Evolutionary conservation across 805 yeast genomes (phyloP).

Genomic region (Barnettozyma vustinii): DNA sequence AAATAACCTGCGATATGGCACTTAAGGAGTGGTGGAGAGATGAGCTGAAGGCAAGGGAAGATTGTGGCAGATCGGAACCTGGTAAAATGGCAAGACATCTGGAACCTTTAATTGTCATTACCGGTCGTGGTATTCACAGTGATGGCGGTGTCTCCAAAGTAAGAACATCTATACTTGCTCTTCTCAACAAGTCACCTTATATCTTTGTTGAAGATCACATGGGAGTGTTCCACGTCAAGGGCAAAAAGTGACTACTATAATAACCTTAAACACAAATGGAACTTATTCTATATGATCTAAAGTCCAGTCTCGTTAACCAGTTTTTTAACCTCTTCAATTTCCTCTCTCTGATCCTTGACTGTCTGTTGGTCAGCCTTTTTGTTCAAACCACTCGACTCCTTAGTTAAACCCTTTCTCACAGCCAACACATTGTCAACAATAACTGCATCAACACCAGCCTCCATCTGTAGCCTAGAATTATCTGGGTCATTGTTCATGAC

Average conservation of each 20-base stretch:
- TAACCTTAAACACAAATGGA: background rate
- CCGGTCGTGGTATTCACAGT: conserved; percentile 73
- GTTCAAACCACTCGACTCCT: conserved; percentile 16
- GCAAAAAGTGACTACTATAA: conserved; percentile 26
- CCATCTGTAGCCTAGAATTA: conserved; percentile 78
- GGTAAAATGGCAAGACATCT: conserved; percentile 36
- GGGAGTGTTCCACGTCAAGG: conserved; percentile 39
- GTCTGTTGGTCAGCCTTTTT: background rate
- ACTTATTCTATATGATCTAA: background rate
- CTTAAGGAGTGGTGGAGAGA: conserved; percentile 58
- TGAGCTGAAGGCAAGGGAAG: conserved; percentile 42
- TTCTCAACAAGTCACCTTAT: conserved; percentile 34
- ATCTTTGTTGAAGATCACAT: conserved; percentile 40
- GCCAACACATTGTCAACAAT: conserved; percentile 93
- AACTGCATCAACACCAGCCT: conserved; percentile 97
- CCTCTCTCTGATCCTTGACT: background rate
- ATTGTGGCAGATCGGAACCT: conserved; percentile 31
- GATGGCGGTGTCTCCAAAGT: conserved; percentile 49
- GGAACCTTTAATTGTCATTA: conserved; percentile 42
- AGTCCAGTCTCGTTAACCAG: conserved; percentile 5
- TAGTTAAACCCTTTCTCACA: conserved; percentile 74
- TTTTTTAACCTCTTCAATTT: conserved; percentile 4
- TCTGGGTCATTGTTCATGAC: conserved; percentile 78
- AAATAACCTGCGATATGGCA: conserved; percentile 30
- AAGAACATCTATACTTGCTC: conserved; percentile 35